phyloP scores from a whole-genome alignment of 2,329 filamentous ascomycete genomes.

The Penicillium sp. region DNA sequence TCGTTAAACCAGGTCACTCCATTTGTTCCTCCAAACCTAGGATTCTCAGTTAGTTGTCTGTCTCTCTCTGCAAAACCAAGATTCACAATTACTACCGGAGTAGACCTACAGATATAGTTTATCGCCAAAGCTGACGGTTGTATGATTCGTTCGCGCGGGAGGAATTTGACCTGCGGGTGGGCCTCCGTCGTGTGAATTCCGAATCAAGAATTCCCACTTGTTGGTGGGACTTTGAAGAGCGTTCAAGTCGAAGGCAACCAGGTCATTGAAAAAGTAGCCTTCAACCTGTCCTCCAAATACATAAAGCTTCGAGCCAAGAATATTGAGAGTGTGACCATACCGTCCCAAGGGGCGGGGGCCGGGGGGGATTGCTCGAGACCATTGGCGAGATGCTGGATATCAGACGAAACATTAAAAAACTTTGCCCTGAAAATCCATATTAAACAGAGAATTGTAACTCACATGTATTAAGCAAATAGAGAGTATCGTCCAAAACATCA shows the following conservation, averaged over 20 bases:
- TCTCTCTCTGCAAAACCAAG: not conserved
- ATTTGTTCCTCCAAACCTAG: conserved; percentile 93
- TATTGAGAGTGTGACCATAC: conserved; percentile 95
- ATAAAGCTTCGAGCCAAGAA: conserved; percentile 93
- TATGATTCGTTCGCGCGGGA: conserved; percentile 90
- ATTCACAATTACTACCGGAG: not conserved
- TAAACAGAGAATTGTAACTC: conserved; percentile 44
- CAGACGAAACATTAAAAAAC: not conserved
- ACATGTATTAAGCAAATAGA: conserved; percentile 98
- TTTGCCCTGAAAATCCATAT: conserved; percentile 15
- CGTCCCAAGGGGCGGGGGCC: conserved; percentile 81
- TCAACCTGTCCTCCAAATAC: conserved; percentile 98
- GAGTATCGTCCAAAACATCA: conserved; percentile 86
- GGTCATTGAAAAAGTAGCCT: conserved; percentile 95
- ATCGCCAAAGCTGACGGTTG: conserved; percentile 85
- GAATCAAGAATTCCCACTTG: conserved; percentile 88
- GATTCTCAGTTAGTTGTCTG: not conserved
- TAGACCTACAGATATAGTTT: conserved; percentile 80
- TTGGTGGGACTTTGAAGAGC: conserved; percentile 87
- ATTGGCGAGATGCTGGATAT: conserved; percentile 81
- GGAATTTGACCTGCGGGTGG: conserved; percentile 65
- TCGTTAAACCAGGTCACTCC: conserved; percentile 98
- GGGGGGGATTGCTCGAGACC: conserved; percentile 88
- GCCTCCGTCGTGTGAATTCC: conserved; percentile 60
- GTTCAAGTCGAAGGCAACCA: conserved; percentile 93